Conservation (phyloP, 2,329 filamentous ascomycete genomes). For the Hypoxylon sp. region DNA sequence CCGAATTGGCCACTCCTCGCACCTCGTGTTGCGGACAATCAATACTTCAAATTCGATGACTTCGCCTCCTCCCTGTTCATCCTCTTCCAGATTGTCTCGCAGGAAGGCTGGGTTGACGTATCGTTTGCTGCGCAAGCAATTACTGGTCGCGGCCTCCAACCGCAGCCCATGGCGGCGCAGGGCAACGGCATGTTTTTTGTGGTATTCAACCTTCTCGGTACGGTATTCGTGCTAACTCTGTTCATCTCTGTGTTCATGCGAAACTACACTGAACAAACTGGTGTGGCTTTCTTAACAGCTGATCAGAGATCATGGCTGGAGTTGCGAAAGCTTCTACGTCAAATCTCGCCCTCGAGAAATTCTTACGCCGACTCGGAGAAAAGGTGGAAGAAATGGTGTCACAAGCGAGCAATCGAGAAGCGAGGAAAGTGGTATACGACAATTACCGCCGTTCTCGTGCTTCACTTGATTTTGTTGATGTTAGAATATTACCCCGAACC, state of each 20-base stretch:
- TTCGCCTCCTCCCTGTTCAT: conserved; percentile 96
- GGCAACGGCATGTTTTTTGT: conserved; percentile 96
- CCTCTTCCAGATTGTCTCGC: conserved; percentile 97
- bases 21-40: conserved; percentile 84
- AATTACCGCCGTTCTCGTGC: conserved; percentile 82
- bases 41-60: conserved; percentile 92
- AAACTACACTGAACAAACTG: conserved; percentile 98
- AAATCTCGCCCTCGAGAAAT: conserved; percentile 94
- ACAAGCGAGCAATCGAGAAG: conserved; percentile 93
- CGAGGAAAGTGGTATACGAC: conserved; percentile 90
- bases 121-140: conserved; percentile 88
- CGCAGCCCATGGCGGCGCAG: conserved; percentile 76
- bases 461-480: conserved; percentile 87
- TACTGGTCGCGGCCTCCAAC: conserved; percentile 81
- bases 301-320: conserved; percentile 98
- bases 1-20: conserved; percentile 83
- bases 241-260: conserved; percentile 99
- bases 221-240: conserved; percentile 95
- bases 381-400: conserved; percentile 93
- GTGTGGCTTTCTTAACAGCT: conserved; percentile 93
- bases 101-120: conserved; percentile 98
- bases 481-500: conserved; percentile 88
- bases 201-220: conserved; percentile 94
- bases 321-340: conserved; percentile 88
- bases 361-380: conserved; percentile 83